Evolutionary conservation across 2,329 filamentous ascomycete genomes (phyloP), one percentile per base, ranked within the genome.

Genomic region (Penicillium sp.): DNA sequence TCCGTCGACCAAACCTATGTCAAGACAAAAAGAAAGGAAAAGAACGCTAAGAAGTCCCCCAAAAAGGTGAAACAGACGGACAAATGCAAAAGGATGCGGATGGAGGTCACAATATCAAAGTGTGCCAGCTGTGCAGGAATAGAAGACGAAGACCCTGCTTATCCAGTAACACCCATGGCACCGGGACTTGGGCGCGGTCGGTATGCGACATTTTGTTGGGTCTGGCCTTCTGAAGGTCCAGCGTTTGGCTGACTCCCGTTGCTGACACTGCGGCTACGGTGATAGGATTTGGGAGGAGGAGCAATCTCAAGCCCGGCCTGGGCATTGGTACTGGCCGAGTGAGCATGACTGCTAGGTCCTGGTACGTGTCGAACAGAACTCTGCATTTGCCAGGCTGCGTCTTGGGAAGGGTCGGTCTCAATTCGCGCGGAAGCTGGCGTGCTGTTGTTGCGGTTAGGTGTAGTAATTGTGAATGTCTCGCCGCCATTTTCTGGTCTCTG

Each of bases 331-430:
- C 67, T 71, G 48, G 58, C 56, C 29, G 65, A 67, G 57, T 74
- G 69, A 5, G 59, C 58, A 48, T 75, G 70, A 40, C 69, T 67
- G 34, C 67, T 65, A 13, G 82, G 78, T 14, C 71, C 75, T 54
- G 77, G 73, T 32, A 96, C 85, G 54, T 92, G 89, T 46, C 92
- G 86, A 39, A 93, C 91, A 46, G 89, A 92, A 61, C 86, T 88
- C 73, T 96, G 92, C 69, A 91, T 89, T 66, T 91, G 88, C 86
- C 88, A 91, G 5, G 90, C 83, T 49, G 77, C 75, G 34, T 81
- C 80, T 68, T 86, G 83, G 21, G 89, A 84, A 5, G 90, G 90
- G 69, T 97, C 93, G n/a, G 89, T 91, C 69, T 97, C 92, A 49
- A 96, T 91, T 54, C 67, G 81, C 75, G 75, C 88, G 34, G 86